Conservation (phyloP, 768 basidiomycete genomes). For the Hericium rajendrae region DNA sequence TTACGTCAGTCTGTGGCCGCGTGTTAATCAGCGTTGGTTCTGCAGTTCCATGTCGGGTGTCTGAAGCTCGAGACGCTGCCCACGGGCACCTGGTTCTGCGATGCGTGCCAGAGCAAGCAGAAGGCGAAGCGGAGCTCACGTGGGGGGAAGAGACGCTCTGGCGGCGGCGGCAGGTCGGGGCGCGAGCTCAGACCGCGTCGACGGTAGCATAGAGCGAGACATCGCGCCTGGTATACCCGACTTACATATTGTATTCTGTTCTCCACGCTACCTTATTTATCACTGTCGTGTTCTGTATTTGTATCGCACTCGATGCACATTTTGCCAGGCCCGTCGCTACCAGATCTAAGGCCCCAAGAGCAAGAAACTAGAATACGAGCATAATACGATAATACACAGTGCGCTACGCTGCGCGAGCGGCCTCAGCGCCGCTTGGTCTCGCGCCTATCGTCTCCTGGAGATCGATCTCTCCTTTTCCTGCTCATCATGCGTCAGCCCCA, state of each 20-base stretch:
- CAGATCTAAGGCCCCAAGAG: background rate
- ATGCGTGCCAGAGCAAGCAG: slow-evolving; percentile 50
- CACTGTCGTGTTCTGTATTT: background rate
- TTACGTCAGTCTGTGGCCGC: slow-evolving; percentile 3
- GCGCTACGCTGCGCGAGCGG: background rate
- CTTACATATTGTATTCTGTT: background rate
- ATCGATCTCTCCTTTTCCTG: slow-evolving; percentile 15
- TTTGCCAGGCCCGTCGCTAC: no score
- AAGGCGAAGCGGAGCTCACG: slow-evolving; percentile 34
- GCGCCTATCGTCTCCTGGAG: slow-evolving; percentile 13
- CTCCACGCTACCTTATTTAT: background rate
- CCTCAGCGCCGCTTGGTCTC: slow-evolving; percentile 14
- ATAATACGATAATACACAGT: background rate
- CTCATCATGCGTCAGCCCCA: background rate
- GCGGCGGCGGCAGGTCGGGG: slow-evolving; percentile 8
- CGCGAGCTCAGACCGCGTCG: slow-evolving; percentile 10
- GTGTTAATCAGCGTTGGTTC: background rate
- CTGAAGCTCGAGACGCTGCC: slow-evolving; percentile 59
- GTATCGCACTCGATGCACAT: background rate
- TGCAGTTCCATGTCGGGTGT: slow-evolving; percentile 73
- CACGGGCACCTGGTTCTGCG: slow-evolving; percentile 70
- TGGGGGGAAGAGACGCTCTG: slow-evolving; percentile 40
- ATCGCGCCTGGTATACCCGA: background rate
- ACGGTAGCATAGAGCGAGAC: slow-evolving; percentile 1
- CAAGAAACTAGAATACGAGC: background rate